phyloP scores from a whole-genome alignment of 495 filamentous ascomycete genomes.

The Talaromyces borbonicus region DNA sequence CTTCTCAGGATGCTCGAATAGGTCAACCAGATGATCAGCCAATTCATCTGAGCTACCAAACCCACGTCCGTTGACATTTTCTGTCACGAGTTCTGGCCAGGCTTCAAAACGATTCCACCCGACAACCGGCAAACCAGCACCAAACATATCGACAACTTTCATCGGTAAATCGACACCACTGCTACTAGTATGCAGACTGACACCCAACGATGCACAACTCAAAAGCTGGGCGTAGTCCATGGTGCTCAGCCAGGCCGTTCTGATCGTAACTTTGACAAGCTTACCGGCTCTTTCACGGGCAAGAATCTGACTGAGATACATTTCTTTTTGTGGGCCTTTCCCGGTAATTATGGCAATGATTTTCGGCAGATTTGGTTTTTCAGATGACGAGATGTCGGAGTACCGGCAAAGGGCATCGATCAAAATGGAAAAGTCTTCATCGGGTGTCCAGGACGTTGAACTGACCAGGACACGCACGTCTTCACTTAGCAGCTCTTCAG shows the following conservation, averaged over 20 bases:
- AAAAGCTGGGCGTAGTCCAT: constrained; percentile 78
- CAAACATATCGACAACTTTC: constrained; percentile 99
- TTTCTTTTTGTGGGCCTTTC: constrained; percentile 72
- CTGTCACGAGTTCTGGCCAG: constrained; percentile 76
- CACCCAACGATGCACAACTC: constrained; percentile 79
- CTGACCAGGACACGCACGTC: constrained; percentile 64
- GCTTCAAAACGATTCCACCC: constrained; percentile 77
- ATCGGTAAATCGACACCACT: constrained; percentile 95
- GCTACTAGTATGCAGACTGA: constrained; percentile 85
- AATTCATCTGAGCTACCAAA: constrained; percentile 62
- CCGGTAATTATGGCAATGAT: constrained; percentile 87
- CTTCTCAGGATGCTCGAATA: constrained; percentile 48
- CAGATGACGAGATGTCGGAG: constrained; percentile 38
- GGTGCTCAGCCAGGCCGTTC: constrained; percentile 73
- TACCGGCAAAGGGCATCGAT: constrained; percentile 76
- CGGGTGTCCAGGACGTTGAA: constrained; percentile 91
- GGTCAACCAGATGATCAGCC: constrained; percentile 41
- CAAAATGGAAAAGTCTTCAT: constrained; percentile 87
- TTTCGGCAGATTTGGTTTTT: constrained; percentile 38
- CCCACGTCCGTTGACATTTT: constrained; percentile 75
- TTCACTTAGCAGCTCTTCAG: constrained; percentile 44
- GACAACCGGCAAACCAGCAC: constrained; percentile 80
- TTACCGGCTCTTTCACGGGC: constrained; percentile 46
- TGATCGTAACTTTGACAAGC: constrained; percentile 57
- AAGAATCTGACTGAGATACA: constrained; percentile 58